These are phyloP conservation scores for Nemania sp. DNA, from an alignment of 2,329 filamentous ascomycete genomes.

Conservation along the genomic window DNA sequence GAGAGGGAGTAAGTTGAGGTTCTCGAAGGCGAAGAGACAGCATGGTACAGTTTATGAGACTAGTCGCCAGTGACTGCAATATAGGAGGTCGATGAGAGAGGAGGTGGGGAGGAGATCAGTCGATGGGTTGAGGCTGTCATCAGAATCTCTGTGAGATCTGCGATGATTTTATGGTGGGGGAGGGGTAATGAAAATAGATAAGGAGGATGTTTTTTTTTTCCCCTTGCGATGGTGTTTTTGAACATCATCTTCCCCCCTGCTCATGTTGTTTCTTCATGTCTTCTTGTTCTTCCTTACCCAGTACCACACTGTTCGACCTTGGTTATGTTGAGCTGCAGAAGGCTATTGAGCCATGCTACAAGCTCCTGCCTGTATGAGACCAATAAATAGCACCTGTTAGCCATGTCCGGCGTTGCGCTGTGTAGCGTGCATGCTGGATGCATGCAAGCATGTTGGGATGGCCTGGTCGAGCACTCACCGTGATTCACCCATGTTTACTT, in stretches of 20 bases:
- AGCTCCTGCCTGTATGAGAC: constrained; percentile 79
- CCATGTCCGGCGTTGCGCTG: not conserved
- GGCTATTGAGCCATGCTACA: constrained; percentile 94
- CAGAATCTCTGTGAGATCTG: too few species aligned
- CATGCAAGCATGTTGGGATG: not conserved
- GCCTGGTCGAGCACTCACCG: constrained; percentile 17
- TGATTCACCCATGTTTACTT: constrained; percentile 31
- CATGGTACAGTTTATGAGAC: not conserved
- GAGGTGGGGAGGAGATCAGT: not conserved
- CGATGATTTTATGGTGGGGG: constrained; percentile 33
- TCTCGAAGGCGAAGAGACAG: not conserved
- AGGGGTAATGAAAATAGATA: constrained; percentile 38
- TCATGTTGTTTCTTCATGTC: not conserved
- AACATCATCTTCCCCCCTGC: not conserved
- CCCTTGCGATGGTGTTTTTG: constrained; percentile 32
- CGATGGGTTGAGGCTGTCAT: too few species aligned
- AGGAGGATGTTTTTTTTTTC: constrained; percentile 20
- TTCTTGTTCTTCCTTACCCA: constrained; percentile 64
- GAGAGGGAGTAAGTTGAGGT: not conserved
- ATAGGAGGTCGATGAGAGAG: not conserved
- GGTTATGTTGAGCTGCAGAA: constrained; percentile 95
- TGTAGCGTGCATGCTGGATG: not conserved
- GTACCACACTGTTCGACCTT: constrained; percentile 99
- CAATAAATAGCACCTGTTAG: constrained; percentile 12
- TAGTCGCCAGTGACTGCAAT: not conserved